phyloP scores from a whole-genome alignment of 805 yeast species.

The Saturnispora serradocipensis region DNA sequence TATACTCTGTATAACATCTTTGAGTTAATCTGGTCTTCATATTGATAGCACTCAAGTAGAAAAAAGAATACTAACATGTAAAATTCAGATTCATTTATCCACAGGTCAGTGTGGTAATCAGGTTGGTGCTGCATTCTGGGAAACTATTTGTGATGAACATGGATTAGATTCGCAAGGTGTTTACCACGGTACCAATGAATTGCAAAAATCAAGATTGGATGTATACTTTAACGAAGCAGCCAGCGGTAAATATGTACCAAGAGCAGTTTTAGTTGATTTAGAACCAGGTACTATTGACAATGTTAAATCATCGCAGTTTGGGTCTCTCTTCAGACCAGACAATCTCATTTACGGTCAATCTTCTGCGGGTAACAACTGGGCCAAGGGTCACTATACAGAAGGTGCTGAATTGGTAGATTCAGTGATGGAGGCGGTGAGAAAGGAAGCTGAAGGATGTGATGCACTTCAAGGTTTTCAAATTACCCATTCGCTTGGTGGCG shows the following conservation, averaged over 20 bases:
- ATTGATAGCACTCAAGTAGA: background rate
- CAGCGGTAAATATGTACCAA: constrained; percentile 84
- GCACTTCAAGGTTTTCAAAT: constrained; percentile 93
- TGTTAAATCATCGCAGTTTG: constrained; percentile 71
- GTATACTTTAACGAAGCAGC: constrained; percentile 86
- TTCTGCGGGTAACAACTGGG: constrained; percentile 96
- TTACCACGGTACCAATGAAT: constrained; percentile 51
- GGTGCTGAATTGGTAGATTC: constrained; percentile 91
- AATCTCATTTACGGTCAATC: constrained; percentile 83
- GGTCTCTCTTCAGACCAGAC: constrained; percentile 86
- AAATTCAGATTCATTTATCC: constrained; percentile 76
- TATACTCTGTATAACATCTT: background rate
- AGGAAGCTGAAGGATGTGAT: constrained; percentile 91
- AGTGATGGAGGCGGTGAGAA: constrained; percentile 80
- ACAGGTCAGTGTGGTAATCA: constrained; percentile 99
- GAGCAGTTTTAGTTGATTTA: constrained; percentile 85
- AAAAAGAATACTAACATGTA: constrained; percentile 1
- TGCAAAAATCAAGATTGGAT: constrained; percentile 46
- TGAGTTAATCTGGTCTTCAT: background rate
- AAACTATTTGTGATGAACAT: constrained; percentile 82
- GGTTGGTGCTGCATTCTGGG: constrained; percentile 93
- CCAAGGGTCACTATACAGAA: constrained; percentile 93
- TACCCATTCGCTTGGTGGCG: constrained; percentile 77
- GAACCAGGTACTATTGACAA: constrained; percentile 92
- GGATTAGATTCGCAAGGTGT: constrained; percentile 70